phyloP scores from a whole-genome alignment of 257 asterid species.

The Ilex asprella region DNA sequence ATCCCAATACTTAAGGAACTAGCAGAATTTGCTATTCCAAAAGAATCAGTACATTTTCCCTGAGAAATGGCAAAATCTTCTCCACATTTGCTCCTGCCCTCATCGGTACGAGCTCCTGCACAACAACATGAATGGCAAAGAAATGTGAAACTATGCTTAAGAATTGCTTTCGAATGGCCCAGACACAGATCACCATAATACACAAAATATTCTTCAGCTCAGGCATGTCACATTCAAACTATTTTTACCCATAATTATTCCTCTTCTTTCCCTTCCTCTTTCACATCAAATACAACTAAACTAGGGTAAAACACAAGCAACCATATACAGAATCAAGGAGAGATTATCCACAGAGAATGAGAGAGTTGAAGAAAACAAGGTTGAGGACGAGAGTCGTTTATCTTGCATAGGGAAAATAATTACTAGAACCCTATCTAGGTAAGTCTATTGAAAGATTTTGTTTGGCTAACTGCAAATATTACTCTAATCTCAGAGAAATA shows the following conservation, averaged over 20 bases:
- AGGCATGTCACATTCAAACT: not conserved
- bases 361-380: too few relatives aligned
- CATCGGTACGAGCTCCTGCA: constrained; percentile 35
- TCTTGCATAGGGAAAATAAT: too few relatives aligned
- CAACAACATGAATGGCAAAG: not conserved
- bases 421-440: too few relatives aligned
- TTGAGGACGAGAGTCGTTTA: too few relatives aligned
- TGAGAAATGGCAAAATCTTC: constrained; percentile 28
- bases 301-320: not conserved
- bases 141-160: not conserved
- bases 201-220: not conserved
- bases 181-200: not conserved
- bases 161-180: not conserved
- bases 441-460: too few relatives aligned
- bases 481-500: too few relatives aligned
- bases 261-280: not conserved
- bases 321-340: not conserved
- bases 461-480: too few relatives aligned
- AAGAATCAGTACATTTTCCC: constrained; percentile 30
- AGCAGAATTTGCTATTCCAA: constrained; percentile 27
- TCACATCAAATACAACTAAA: not conserved
- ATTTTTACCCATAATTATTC: too few relatives aligned
- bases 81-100: constrained; percentile 22
- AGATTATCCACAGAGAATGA: too few relatives aligned
- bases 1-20: constrained; percentile 22